Conservation (phyloP, 306 rosid species). For the Quercus gilva region DNA sequence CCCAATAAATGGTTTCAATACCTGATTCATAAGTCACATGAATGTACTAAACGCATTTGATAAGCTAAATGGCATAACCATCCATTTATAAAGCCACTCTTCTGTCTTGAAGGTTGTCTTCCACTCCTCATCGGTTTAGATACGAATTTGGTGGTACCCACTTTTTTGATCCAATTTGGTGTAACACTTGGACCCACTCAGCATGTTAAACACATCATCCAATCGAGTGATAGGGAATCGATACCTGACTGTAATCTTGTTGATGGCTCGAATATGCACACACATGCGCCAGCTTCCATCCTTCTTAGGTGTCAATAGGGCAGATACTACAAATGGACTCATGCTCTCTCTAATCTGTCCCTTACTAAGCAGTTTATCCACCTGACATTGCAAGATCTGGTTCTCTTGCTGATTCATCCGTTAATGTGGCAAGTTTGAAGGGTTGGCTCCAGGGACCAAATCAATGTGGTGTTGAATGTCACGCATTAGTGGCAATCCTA, state of each 20-base stretch:
- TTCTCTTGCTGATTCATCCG: fast-evolving
- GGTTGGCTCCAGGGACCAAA: not conserved
- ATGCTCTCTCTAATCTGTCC: not conserved
- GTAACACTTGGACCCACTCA: not conserved
- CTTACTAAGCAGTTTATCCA: not conserved
- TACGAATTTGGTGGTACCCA: not conserved
- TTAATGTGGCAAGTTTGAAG: not conserved
- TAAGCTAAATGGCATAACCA: not conserved
- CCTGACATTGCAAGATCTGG: too few relatives aligned
- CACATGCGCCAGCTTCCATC: not conserved
- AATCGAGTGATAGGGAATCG: not conserved
- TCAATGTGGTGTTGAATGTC: not conserved
- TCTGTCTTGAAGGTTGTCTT: not conserved
- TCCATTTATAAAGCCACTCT: not conserved
- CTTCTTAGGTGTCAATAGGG: not conserved
- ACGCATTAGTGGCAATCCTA: fast-evolving
- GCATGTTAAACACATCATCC: not conserved
- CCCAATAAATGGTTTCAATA: not conserved
- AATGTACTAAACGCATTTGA: not conserved
- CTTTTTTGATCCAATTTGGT: not conserved
- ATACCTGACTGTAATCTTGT: not conserved
- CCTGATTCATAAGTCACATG: not conserved
- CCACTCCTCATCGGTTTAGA: not conserved
- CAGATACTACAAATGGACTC: not conserved
- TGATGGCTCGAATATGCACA: not conserved